Percentiles rank a stretch among this genome's conserved stretches.
Conservation (phyloP, 768 basidiomycete species). For the Boletellus ananiceps region DNA sequence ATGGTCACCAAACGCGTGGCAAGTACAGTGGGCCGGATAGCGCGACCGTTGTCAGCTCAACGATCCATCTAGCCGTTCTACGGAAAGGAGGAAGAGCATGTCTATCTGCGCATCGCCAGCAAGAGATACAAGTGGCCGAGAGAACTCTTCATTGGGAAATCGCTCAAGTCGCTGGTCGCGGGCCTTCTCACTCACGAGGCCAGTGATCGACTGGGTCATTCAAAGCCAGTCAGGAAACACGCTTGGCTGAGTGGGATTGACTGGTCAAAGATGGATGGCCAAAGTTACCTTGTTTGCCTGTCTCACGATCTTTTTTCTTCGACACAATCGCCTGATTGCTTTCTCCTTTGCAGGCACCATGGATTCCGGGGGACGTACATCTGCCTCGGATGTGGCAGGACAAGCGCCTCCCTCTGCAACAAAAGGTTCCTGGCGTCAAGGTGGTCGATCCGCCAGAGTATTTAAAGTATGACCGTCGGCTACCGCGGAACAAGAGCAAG, state of each 20-base stretch:
- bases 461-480: conserved; percentile 36
- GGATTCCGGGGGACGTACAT: conserved; percentile 31
- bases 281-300: conserved; percentile 42
- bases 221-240: conserved; percentile 36
- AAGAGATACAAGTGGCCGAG: conserved; percentile 39
- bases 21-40: conserved; percentile 13
- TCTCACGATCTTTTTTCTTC: not conserved
- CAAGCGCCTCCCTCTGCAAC: conserved; percentile 33
- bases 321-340: not conserved
- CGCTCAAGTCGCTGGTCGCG: conserved; percentile 40
- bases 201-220: conserved; percentile 37
- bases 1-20: conserved; percentile 40
- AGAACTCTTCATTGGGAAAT: conserved; percentile 32
- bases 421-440: conserved; percentile 38
- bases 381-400: conserved; percentile 36
- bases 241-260: conserved; percentile 44
- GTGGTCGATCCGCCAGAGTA: conserved; percentile 32
- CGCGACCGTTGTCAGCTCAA: not conserved
- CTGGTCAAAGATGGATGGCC: conserved; percentile 43
- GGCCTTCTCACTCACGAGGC: conserved; percentile 38
- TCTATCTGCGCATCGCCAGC: conserved; percentile 25
- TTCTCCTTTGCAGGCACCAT: conserved; percentile 37
- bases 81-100: conserved; percentile 23
- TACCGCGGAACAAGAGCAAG: conserved; percentile 9
- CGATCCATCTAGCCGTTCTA: conserved; percentile 21